Percentiles rank a stretch among this genome's conserved stretches.
phyloP scores from a whole-genome alignment of 495 filamentous ascomycete genomes.

The Lasiosphaeriaceae sp. region DNA sequence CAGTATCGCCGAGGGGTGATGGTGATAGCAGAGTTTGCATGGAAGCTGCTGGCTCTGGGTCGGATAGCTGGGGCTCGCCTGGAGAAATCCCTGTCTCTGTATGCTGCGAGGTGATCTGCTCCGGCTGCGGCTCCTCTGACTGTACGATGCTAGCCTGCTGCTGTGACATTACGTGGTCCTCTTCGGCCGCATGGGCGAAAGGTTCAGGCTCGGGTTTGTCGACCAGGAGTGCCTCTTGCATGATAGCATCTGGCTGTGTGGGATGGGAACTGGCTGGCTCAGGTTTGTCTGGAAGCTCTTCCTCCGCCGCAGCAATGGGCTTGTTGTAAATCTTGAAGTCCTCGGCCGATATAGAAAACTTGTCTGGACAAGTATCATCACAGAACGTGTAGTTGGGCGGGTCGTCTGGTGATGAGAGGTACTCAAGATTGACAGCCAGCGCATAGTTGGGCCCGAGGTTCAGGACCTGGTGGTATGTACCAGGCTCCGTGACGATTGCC shows the following conservation, averaged over 20 bases:
- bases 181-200: too few relatives aligned
- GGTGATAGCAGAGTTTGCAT: not conserved
- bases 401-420: conserved; percentile 26
- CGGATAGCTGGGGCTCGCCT: not conserved
- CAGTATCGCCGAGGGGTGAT: not conserved
- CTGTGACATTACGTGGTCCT: too few relatives aligned
- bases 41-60: not conserved
- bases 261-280: not conserved
- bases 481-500: conserved; percentile 31
- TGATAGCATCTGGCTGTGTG: conserved; percentile 9
- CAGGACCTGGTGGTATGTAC: conserved; percentile 34
- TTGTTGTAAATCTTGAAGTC: conserved; percentile 20
- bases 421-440: conserved; percentile 32
- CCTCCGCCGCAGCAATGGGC: not conserved
- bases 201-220: too few relatives aligned
- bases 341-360: conserved; percentile 25
- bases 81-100: too few relatives aligned
- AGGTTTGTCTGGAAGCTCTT: not conserved
- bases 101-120: too few relatives aligned
- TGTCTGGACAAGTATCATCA: conserved; percentile 25
- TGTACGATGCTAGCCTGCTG: too few relatives aligned
- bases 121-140: too few relatives aligned
- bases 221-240: too few relatives aligned
- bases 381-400: conserved; percentile 26
- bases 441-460: conserved; percentile 33